Conservation (phyloP, 257 asterid species). For the Nicotiana paniculata region DNA sequence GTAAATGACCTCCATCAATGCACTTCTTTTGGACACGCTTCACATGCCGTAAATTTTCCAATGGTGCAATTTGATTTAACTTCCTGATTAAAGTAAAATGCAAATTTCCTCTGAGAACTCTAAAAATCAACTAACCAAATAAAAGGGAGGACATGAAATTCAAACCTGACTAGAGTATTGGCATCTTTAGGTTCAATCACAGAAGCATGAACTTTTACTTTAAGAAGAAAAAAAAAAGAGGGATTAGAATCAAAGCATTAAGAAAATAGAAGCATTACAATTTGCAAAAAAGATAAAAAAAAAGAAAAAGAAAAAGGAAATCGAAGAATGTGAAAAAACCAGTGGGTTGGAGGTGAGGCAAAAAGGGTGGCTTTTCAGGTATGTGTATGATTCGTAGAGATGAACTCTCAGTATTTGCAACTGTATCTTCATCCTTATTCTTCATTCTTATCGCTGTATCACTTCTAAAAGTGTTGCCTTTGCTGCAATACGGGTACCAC, state of each 20-base stretch:
- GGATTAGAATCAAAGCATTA: neutral
- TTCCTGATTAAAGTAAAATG: slow-evolving; percentile 38
- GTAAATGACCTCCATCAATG: slow-evolving; percentile 50
- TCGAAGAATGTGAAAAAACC: slow-evolving; percentile 27
- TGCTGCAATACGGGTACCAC: no score
- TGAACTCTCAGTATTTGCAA: neutral
- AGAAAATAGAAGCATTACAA: neutral
- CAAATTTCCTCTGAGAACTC: no score
- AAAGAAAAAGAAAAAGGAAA: neutral
- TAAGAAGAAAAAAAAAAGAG: neutral
- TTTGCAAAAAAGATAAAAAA: no score
- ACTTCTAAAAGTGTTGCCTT: no score
- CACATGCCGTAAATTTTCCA: slow-evolving; percentile 89
- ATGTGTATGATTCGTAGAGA: slow-evolving; percentile 42
- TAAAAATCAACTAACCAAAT: no score
- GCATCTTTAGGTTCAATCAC: slow-evolving; percentile 68
- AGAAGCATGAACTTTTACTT: slow-evolving; percentile 58
- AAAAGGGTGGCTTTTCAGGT: slow-evolving; percentile 52
- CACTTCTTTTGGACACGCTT: slow-evolving; percentile 62
- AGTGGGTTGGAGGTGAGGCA: slow-evolving; percentile 64
- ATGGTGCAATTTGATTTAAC: slow-evolving; percentile 64
- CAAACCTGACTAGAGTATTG: slow-evolving; percentile 59
- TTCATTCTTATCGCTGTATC: no score
- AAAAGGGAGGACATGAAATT: no score
- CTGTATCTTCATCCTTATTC: neutral